Evolutionary conservation across 176 grass and related monocot species (phyloP), one percentile per base, ranked within the genome.

Genomic region (Thinopyrum elongatum): DNA sequence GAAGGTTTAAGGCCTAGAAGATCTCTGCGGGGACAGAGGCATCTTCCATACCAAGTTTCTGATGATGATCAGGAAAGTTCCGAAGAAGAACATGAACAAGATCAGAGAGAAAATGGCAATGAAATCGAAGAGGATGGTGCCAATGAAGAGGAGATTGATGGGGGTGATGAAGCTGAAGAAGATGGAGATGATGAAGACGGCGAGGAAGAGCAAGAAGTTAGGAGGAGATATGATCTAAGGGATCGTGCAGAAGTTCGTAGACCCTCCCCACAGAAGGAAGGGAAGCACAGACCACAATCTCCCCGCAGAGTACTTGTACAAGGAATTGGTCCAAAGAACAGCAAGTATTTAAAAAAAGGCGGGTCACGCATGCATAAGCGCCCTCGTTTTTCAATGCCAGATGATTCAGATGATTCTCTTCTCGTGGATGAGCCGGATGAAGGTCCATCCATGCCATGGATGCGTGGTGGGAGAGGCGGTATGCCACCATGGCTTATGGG

Each of bases 371-470:
- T 97, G 79, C 94, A 97, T 82, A 99, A 96, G 69, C 90, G 94
- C 13, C 46, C 85, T 34, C 86, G 94, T 39, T 90, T 93, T 15
- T 87, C 97, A 47, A 65, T 99, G 77, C 97, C 97, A 82, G 94
- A 99, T 33, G 97, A 99, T 85, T 94, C 97, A 75, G 97, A 99
- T 83, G 97, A 99, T 84, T 99, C 97, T 82, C 97, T 99, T 83
- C 92, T 99, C 84, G 97, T 99, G 79, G 94, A 99, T 58, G 97
- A 99, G 61, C 88, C 92, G 5, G 94, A 99, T 65, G 88, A 94
- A 61, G 87, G 94, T n/a, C 90, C 92, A 81, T 87, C 90, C 67
- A 86, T 90, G 77, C 94, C 94, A 82, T 99, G 97, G 97, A 88
- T 85, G 82, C 90, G 97, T 51, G 76, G 87, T 84, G 91, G 88